phyloP scores from a whole-genome alignment of 2,329 filamentous ascomycete species.

The Thelonectria discophora region DNA sequence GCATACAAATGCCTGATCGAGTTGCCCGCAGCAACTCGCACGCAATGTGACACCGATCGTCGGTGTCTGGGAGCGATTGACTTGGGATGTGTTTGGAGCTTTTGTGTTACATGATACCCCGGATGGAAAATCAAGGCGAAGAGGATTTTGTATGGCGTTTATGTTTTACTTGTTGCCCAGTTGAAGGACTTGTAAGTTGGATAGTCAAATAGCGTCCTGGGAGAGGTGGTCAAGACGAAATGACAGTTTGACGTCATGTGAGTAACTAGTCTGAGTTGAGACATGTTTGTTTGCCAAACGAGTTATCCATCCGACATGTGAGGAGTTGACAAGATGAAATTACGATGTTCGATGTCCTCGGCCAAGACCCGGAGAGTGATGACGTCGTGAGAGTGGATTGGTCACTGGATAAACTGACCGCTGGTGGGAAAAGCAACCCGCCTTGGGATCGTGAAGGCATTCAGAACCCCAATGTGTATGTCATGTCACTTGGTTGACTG shows the following conservation, averaged over 20 bases:
- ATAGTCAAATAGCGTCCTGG: too few relatives aligned
- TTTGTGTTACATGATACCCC: slow-evolving; percentile 40
- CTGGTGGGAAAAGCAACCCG: neutral
- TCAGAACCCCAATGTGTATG: neutral
- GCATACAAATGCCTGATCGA: slow-evolving; percentile 24
- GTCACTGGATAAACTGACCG: neutral
- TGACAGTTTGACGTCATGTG: slow-evolving; percentile 15
- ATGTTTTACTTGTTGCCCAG: neutral
- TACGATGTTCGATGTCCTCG: slow-evolving; percentile 11
- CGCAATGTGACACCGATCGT: slow-evolving; percentile 3
- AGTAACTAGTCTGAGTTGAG: neutral
- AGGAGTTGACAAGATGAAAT: neutral
- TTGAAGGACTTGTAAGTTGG: too few relatives aligned
- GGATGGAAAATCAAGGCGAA: slow-evolving; percentile 33
- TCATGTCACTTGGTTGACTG: neutral
- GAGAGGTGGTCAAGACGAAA: neutral
- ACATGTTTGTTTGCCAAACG: neutral
- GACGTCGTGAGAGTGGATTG: slow-evolving; percentile 11
- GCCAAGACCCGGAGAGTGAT: neutral
- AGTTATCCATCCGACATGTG: neutral
- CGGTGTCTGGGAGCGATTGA: slow-evolving; percentile 6
- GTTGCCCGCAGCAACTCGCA: slow-evolving; percentile 1
- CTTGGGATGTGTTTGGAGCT: slow-evolving; percentile 23
- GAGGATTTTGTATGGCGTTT: slow-evolving; percentile 3
- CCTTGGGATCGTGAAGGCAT: neutral